Evolutionary conservation across 1,139 yeast genomes (phyloP).

Genomic region (Saccharomyces hybrid): DNA sequence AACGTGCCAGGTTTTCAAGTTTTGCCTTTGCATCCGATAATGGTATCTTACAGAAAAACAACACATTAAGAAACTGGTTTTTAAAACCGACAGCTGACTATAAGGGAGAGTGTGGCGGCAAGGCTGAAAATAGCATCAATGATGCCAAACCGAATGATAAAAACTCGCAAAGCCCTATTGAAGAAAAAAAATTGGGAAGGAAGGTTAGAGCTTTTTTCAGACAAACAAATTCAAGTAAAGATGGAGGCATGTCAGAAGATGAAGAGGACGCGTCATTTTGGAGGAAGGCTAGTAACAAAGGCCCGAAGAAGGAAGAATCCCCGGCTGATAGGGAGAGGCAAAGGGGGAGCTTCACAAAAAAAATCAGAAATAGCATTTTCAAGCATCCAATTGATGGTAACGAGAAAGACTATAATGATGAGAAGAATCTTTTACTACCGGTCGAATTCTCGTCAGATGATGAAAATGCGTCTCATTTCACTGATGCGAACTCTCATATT

Average conservation of each 20-base stretch:
- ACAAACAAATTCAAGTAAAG: neutral
- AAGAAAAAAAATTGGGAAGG: neutral
- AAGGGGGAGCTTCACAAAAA: neutral
- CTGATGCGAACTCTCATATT: neutral
- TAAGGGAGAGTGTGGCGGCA: neutral
- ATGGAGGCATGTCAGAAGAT: neutral
- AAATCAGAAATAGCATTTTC: neutral
- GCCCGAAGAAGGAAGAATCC: neutral
- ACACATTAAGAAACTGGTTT: constrained; percentile 5
- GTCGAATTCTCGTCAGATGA: neutral
- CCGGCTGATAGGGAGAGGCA: neutral
- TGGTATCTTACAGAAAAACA: neutral
- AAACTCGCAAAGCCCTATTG: neutral
- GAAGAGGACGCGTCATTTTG: neutral
- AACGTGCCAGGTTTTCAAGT: neutral
- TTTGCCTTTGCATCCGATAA: neutral
- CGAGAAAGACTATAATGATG: neutral
- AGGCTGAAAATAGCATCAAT: neutral
- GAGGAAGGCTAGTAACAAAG: neutral
- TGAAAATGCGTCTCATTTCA: neutral
- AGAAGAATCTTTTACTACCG: neutral
- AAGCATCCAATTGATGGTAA: neutral
- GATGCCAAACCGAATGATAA: neutral
- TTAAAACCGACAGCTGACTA: neutral
- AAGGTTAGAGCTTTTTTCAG: neutral